Evolutionary conservation across 768 basidiomycete species (phyloP).

Genomic region (Suillus clintonianus): DNA sequence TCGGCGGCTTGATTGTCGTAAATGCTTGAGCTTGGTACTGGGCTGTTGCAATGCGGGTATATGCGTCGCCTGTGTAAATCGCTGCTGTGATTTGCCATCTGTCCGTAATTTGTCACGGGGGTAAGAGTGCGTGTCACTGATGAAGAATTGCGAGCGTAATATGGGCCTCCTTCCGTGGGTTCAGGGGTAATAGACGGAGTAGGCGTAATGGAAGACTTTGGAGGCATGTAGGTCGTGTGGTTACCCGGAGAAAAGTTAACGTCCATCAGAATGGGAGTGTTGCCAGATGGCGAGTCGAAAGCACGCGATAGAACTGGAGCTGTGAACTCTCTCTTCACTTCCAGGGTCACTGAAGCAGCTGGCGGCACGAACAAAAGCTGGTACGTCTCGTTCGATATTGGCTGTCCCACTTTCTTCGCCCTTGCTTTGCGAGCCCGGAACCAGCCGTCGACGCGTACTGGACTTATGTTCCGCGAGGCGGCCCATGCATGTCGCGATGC

Average conservation of each 20-base stretch:
- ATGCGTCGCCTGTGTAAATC: neutral
- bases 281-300: constrained; percentile 23
- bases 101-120: neutral
- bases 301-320: neutral
- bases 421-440: constrained; percentile 22
- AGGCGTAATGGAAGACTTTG: neutral
- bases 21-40: neutral
- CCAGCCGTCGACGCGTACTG: constrained; percentile 23
- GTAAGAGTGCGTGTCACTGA: neutral
- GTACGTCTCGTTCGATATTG: constrained; percentile 19
- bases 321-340: constrained; percentile 9
- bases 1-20: neutral
- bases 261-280: constrained; percentile 17
- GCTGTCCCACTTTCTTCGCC: constrained; percentile 25
- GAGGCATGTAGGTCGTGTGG: neutral
- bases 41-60: neutral
- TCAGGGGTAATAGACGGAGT: neutral
- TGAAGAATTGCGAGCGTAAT: neutral
- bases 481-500: constrained; percentile 29
- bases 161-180: neutral
- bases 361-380: constrained; percentile 15
- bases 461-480: constrained; percentile 18
- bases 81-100: neutral
- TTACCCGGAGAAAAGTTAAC: neutral
- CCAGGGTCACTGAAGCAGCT: constrained; percentile 1